phyloP scores from a whole-genome alignment of 805 yeast genomes.

The Starmerella sp. region DNA sequence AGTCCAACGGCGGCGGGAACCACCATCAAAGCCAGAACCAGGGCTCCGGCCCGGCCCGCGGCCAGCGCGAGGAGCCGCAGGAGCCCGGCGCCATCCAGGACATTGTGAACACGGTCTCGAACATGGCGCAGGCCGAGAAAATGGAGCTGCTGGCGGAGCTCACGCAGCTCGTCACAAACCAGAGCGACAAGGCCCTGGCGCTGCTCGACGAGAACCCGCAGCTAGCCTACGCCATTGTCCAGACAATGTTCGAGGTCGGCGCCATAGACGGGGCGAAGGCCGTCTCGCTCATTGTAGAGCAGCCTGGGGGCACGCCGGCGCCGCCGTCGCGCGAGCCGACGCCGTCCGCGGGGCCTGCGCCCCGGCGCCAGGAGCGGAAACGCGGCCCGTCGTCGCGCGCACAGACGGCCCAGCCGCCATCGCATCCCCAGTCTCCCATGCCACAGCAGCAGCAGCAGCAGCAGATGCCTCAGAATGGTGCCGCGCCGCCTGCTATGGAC shows the following conservation, averaged over 20 bases:
- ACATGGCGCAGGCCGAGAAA: conserved; percentile 32
- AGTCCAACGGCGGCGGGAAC: background rate
- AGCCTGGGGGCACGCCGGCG: background rate
- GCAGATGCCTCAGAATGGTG: conserved; percentile 9
- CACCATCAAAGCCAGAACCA: background rate
- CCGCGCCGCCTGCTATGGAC: background rate
- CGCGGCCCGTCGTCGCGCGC: background rate
- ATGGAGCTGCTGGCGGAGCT: conserved; percentile 45
- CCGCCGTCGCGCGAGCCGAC: conserved; percentile 10
- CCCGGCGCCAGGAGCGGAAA: background rate
- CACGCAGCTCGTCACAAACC: conserved; percentile 43
- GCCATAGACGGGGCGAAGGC: conserved; percentile 26
- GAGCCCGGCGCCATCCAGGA: conserved; percentile 17
- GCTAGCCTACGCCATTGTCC: conserved; percentile 70
- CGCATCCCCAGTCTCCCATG: background rate
- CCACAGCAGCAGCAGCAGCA: background rate
- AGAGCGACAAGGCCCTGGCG: conserved; percentile 48
- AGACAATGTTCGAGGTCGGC: conserved; percentile 41
- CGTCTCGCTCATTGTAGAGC: conserved; percentile 15
- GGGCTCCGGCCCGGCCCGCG: conserved; percentile 23
- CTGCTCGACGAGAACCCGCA: conserved; percentile 68
- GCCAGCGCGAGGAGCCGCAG: conserved; percentile 24
- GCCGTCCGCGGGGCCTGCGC: conserved; percentile 18
- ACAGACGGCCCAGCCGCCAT: background rate
- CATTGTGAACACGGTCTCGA: conserved; percentile 20